Conservation (phyloP, 345 rosid species). For the Lumnitzera racemosa region DNA sequence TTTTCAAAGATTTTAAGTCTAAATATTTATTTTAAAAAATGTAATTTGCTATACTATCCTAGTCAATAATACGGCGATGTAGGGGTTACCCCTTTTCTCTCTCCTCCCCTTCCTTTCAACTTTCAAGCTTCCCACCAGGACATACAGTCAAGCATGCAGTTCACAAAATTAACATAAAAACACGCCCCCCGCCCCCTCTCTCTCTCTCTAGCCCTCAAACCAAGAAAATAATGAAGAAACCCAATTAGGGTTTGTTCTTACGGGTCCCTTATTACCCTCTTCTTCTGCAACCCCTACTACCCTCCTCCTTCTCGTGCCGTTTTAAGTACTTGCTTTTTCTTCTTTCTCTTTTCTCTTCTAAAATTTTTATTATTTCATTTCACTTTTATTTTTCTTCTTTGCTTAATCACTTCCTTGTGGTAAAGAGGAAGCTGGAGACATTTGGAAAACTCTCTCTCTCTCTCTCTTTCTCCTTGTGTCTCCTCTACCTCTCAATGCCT, state of each 20-base stretch:
- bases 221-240: neutral
- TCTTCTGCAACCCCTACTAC: neutral
- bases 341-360: neutral
- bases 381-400: neutral
- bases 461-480: slow-evolving; percentile 32
- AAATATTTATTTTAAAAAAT: too few relatives aligned
- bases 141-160: slow-evolving; percentile 28
- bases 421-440: slow-evolving; percentile 62
- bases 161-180: slow-evolving; percentile 17
- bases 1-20: too few relatives aligned
- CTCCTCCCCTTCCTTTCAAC: neutral
- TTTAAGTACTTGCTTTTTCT: neutral
- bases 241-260: neutral
- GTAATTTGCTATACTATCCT: too few relatives aligned
- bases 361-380: neutral
- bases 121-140: too few relatives aligned
- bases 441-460: slow-evolving; percentile 33
- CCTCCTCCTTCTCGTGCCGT: slow-evolving; percentile 1
- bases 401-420: slow-evolving; percentile 2
- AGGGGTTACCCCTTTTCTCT: neutral
- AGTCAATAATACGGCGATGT: neutral
- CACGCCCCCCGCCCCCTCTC: slow-evolving; percentile 29
- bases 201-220: slow-evolving; percentile 34
- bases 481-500: slow-evolving; percentile 54
- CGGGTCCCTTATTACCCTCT: neutral